phyloP scores from a whole-genome alignment of 768 basidiomycete genomes.

The Termitomyces sp. region DNA sequence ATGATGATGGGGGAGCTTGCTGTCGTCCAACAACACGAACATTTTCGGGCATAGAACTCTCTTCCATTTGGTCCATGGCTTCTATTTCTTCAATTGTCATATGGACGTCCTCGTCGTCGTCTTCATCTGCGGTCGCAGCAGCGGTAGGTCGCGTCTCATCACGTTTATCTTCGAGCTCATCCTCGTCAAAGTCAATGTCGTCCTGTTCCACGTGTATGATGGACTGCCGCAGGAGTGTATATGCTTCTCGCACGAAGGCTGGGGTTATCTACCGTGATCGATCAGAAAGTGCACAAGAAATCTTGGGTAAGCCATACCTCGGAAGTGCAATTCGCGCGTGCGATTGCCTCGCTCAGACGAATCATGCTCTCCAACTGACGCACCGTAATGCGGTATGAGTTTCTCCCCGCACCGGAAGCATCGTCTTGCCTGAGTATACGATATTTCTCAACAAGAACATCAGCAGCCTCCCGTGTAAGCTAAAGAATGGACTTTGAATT shows the following conservation, averaged over 20 bases:
- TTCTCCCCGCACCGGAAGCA: constrained; percentile 77
- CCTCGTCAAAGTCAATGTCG: constrained; percentile 96
- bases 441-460: constrained; percentile 94
- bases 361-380: constrained; percentile 99
- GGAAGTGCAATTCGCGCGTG: constrained; percentile 92
- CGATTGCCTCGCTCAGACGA: constrained; percentile 94
- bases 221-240: constrained; percentile 87
- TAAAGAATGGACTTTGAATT: constrained; percentile 25
- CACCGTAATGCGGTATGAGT: constrained; percentile 96
- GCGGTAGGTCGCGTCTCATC: constrained; percentile 29
- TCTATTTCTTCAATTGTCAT: constrained; percentile 62
- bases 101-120: constrained; percentile 46
- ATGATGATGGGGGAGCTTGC: constrained; percentile 27
- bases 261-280: constrained; percentile 76
- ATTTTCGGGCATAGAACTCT: constrained; percentile 36
- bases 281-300: neutral
- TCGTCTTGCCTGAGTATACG: constrained; percentile 90
- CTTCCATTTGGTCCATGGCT: constrained; percentile 45
- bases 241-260: constrained; percentile 93
- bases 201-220: constrained; percentile 99
- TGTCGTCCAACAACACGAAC: constrained; percentile 26
- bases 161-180: constrained; percentile 62
- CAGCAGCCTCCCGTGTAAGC: constrained; percentile 91
- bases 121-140: constrained; percentile 24
- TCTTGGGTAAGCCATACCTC: constrained; percentile 47